phyloP scores from a whole-genome alignment of 2,329 filamentous ascomycete species.

The Spiromastix sp. region DNA sequence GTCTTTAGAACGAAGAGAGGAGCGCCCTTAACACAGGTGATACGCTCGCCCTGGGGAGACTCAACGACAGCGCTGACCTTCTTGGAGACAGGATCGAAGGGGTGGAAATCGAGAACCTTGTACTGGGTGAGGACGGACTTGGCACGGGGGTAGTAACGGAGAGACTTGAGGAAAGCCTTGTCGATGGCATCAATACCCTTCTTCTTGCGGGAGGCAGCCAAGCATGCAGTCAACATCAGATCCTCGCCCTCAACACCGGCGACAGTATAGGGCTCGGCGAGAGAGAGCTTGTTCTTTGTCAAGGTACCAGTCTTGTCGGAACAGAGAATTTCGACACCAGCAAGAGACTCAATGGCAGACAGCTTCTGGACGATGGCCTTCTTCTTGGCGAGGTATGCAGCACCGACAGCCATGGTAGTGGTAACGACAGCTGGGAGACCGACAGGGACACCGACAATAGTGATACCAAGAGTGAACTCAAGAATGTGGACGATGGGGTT shows the following conservation, averaged over 20 bases:
- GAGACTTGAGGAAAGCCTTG: constrained; percentile 84
- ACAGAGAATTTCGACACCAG: constrained; percentile 87
- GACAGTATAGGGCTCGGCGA: constrained; percentile 75
- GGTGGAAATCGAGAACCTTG: constrained; percentile 73
- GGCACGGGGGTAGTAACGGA: constrained; percentile 71
- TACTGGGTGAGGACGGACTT: constrained; percentile 74
- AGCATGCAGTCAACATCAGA: constrained; percentile 83
- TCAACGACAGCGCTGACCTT: constrained; percentile 79
- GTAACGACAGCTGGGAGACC: constrained; percentile 89
- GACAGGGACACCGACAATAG: constrained; percentile 84
- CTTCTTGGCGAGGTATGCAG: constrained; percentile 83
- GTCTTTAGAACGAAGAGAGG: constrained; percentile 80
- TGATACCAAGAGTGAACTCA: constrained; percentile 77
- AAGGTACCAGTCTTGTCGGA: constrained; percentile 90
- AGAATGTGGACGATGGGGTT: constrained; percentile 71
- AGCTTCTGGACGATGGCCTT: constrained; percentile 90
- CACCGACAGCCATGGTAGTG: constrained; percentile 90
- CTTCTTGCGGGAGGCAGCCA: constrained; percentile 86
- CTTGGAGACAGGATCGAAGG: constrained; percentile 89
- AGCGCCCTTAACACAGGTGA: constrained; percentile 84
- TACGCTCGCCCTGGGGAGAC: constrained; percentile 71
- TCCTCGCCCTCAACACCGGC: constrained; percentile 74
- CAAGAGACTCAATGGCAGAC: constrained; percentile 81
- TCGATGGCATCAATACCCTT: constrained; percentile 93
- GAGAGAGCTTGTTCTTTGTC: constrained; percentile 88